Evolutionary conservation across 2,329 filamentous ascomycete species (phyloP).

Genomic region (Epichloe sibirici): DNA sequence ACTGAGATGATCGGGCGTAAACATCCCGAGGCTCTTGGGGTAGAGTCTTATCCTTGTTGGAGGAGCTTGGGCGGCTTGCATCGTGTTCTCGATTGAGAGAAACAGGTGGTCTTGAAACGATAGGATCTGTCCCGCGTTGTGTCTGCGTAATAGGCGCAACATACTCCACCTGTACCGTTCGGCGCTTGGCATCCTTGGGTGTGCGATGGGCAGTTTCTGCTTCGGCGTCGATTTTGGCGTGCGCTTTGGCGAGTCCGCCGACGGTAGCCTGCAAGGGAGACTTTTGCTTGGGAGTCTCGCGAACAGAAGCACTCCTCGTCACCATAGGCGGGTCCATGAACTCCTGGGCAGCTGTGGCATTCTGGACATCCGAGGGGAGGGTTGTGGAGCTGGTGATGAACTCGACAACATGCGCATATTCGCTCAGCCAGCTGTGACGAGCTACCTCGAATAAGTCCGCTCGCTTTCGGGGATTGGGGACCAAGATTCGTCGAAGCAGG

Average conservation of each 20-base stretch:
- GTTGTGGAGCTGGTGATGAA: slow-evolving; percentile 96
- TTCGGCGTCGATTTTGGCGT: slow-evolving; percentile 60
- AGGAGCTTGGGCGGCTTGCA: slow-evolving; percentile 16
- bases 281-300: slow-evolving; percentile 68
- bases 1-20: slow-evolving; percentile 24
- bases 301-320: slow-evolving; percentile 81
- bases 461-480: slow-evolving; percentile 87
- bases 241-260: slow-evolving; percentile 58
- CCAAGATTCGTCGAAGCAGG: slow-evolving; percentile 80
- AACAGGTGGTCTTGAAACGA: slow-evolving; percentile 15
- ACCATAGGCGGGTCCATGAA: slow-evolving; percentile 47
- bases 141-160: slow-evolving; percentile 85
- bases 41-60: slow-evolving; percentile 42
- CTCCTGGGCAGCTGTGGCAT: slow-evolving; percentile 56
- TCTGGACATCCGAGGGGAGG: slow-evolving; percentile 71
- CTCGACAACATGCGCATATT: slow-evolving; percentile 91
- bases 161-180: slow-evolving; percentile 96
- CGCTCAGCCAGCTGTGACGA: slow-evolving; percentile 93
- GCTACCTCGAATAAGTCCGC: slow-evolving; percentile 96
- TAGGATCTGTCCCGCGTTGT: slow-evolving; percentile 44
- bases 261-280: slow-evolving; percentile 33
- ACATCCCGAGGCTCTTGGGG: slow-evolving; percentile 44
- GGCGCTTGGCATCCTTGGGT: slow-evolving; percentile 78
- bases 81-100: slow-evolving; percentile 30
- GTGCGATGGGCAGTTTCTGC: slow-evolving; percentile 43